phyloP scores from a whole-genome alignment of 495 filamentous ascomycete genomes.

The Trichoderma erinaceum region DNA sequence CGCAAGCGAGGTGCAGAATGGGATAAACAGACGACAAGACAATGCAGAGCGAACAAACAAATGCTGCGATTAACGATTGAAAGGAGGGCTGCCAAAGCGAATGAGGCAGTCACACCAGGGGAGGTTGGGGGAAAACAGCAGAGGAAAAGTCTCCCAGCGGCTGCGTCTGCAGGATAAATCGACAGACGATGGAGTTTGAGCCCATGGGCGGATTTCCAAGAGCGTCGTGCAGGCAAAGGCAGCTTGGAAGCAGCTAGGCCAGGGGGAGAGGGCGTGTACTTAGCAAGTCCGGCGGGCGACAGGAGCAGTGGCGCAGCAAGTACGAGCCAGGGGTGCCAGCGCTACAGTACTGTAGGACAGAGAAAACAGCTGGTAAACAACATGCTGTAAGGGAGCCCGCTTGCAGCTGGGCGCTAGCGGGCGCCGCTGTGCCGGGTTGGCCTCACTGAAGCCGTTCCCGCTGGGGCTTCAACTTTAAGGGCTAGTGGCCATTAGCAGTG shows the following conservation, averaged over 20 bases:
- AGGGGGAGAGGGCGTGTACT: background rate
- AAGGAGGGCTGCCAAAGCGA: slow-evolving; percentile 19
- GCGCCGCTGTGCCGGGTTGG: background rate
- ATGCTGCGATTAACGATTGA: slow-evolving; percentile 7
- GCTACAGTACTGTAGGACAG: background rate
- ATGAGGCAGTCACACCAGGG: slow-evolving; percentile 16
- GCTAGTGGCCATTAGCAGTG: background rate
- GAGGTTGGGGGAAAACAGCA: background rate
- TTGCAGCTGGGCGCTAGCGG: background rate
- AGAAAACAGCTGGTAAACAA: background rate
- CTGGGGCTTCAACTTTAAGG: background rate
- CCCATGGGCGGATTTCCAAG: background rate
- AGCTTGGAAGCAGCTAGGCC: background rate
- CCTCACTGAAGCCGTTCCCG: slow-evolving; percentile 10
- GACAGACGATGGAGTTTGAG: background rate
- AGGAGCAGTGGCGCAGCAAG: background rate
- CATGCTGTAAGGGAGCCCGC: background rate
- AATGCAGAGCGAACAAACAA: background rate
- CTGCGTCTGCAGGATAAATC: background rate
- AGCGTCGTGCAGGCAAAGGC: background rate
- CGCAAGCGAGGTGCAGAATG: background rate
- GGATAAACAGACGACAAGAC: background rate
- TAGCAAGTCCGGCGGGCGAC: background rate
- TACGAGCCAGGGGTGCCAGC: background rate
- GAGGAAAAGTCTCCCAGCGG: slow-evolving; percentile 7